Percentiles rank a stretch among this genome's conserved stretches.
Evolutionary conservation across 768 basidiomycete species (phyloP).

Genomic region (Pleurotus salmoneostramineus): DNA sequence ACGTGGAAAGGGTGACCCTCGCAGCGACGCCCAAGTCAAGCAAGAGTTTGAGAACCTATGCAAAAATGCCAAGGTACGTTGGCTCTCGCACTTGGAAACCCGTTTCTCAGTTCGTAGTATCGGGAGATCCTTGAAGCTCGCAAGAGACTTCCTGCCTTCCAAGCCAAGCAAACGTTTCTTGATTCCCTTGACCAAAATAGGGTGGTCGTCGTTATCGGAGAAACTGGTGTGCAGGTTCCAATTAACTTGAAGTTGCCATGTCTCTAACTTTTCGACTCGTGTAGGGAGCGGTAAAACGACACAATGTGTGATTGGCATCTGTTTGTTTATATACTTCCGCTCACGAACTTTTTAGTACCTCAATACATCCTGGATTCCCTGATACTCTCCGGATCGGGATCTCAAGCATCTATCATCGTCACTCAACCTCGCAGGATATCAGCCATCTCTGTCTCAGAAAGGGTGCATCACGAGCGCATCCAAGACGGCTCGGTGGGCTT

Average conservation of each 20-base stretch:
- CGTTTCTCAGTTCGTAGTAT: slow-evolving; percentile 35
- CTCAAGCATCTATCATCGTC: slow-evolving; percentile 69
- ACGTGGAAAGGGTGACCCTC: slow-evolving; percentile 29
- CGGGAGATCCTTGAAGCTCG: slow-evolving; percentile 50
- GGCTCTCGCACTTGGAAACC: background rate
- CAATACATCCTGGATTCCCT: slow-evolving; percentile 87
- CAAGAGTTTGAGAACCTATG: slow-evolving; percentile 47
- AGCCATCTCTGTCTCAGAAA: slow-evolving; percentile 83
- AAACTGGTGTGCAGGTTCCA: slow-evolving; percentile 56
- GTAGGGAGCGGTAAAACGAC: slow-evolving; percentile 89
- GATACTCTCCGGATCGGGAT: slow-evolving; percentile 57
- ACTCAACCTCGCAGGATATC: slow-evolving; percentile 90
- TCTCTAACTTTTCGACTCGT: background rate
- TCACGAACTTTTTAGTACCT: slow-evolving; percentile 48
- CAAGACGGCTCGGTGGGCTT: slow-evolving; percentile 84
- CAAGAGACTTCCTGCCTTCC: slow-evolving; percentile 72
- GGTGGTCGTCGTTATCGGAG: slow-evolving; percentile 84
- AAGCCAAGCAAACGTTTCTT: slow-evolving; percentile 61
- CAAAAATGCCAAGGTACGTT: slow-evolving; percentile 30
- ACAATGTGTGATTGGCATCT: slow-evolving; percentile 49
- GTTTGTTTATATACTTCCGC: background rate
- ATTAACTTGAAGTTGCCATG: background rate
- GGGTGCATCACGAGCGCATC: slow-evolving; percentile 78
- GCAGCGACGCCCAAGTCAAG: slow-evolving; percentile 46
- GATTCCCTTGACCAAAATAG: slow-evolving; percentile 49